Base-by-base conservation (phyloP, 208 protist genomes). In the Crithidia mellificae region DNA sequence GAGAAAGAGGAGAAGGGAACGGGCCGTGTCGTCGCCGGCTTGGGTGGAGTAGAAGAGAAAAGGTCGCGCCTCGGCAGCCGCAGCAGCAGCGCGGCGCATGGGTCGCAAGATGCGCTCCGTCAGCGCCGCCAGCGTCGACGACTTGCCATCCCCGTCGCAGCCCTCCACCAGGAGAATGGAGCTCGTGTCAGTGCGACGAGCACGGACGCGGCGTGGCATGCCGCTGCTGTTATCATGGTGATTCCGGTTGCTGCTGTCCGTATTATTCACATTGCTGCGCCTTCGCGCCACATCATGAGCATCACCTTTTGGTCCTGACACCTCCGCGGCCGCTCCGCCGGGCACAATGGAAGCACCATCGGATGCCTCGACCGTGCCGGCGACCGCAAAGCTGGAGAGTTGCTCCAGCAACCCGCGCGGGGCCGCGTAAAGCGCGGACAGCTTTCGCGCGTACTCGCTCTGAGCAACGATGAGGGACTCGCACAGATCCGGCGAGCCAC, bases 111-210 rank as follows among this genome's bases (percentile, higher is more conserved):
- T 46, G 29, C 79, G 74, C 36, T 79, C 50, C 17, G 68, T 52
- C 17, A 93, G 41, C 1, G 82, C 77, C 0, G 91, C 88, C 39
- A 85, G 29, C 6, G 84, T 76, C 2, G 84, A 87, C 0, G 88
- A 93, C 63, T 90, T 90, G 15, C 91, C 91, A 58, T 88, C 78
- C 20, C 86, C 88, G 20, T 96, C 91, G 27, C 36, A 30, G 20
- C 80, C 88, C 29, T 81, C 71, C 27, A 96, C 20, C 6, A 92
- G 51, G n/a, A 94, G 70, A 19, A 94, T 81, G 54, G 77, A 68
- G 55, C 68, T 71, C 14, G 29, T 46, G 41, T 11, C 29, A 1
- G 30, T 30, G 29, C 22, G 19, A 19, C 38, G 43, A 39, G 52
- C 51, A n/a, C 59, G 43, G 6, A 46, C 44, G 9, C 44, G 43